Evolutionary conservation across 2,329 filamentous ascomycete genomes (phyloP).

Genomic region (Sclerotiophoma versabilis): DNA sequence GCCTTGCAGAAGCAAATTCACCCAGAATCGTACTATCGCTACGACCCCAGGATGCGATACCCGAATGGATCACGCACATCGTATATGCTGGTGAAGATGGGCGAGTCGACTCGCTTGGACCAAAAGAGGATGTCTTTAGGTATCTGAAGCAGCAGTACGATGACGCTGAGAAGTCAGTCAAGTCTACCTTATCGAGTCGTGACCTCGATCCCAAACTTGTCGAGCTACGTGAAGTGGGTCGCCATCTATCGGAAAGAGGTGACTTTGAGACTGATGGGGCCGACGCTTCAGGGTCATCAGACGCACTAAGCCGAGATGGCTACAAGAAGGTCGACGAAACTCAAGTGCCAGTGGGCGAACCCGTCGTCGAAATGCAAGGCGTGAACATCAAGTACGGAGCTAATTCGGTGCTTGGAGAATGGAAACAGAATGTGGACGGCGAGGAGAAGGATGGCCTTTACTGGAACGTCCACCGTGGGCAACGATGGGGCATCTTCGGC

Average conservation of each 20-base stretch:
- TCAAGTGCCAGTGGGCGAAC: conserved; percentile 60
- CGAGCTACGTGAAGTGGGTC: conserved; percentile 38
- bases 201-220: conserved; percentile 28
- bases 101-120: conserved; percentile 70
- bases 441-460: conserved; percentile 68
- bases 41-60: conserved; percentile 84
- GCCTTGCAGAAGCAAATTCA: conserved; percentile 68
- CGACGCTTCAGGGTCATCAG: conserved; percentile 1
- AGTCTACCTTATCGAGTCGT: neutral
- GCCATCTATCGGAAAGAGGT: conserved; percentile 37
- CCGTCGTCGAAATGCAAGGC: conserved; percentile 85
- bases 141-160: conserved; percentile 45
- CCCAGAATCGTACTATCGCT: conserved; percentile 80
- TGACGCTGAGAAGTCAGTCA: conserved; percentile 43
- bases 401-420: conserved; percentile 81
- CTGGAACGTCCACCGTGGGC: conserved; percentile 83
- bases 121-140: conserved; percentile 67
- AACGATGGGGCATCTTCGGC: conserved; percentile 92
- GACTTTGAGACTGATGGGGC: conserved; percentile 31
- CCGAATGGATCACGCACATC: conserved; percentile 89
- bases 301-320: conserved; percentile 40
- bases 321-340: conserved; percentile 34
- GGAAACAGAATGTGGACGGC: conserved; percentile 67
- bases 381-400: conserved; percentile 81
- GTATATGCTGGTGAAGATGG: conserved; percentile 74